Conservation (phyloP, 2,329 filamentous ascomycete species). For the Aspergillus brunneoviolaceus region DNA sequence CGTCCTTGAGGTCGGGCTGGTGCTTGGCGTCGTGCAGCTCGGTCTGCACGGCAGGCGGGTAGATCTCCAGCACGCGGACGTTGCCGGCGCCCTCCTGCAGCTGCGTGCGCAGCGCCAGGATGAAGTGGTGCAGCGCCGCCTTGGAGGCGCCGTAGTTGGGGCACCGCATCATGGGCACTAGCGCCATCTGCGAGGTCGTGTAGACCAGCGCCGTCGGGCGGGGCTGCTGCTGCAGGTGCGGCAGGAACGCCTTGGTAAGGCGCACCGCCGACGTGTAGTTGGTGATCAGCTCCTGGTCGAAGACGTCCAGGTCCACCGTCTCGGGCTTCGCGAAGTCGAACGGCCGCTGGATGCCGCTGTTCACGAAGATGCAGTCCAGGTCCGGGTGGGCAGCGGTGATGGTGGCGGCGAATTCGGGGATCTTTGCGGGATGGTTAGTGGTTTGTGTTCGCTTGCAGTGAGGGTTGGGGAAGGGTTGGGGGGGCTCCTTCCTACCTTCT, state of each 20-base stretch:
- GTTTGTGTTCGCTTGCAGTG: too few relatives aligned
- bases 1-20: slow-evolving; percentile 54
- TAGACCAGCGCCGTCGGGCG: slow-evolving; percentile 46
- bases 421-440: slow-evolving; percentile 6
- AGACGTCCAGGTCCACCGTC: slow-evolving; percentile 44
- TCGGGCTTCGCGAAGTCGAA: slow-evolving; percentile 52
- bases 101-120: slow-evolving; percentile 53
- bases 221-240: slow-evolving; percentile 48
- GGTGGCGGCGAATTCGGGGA: slow-evolving; percentile 21
- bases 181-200: slow-evolving; percentile 52
- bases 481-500: slow-evolving; percentile 36
- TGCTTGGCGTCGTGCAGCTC: slow-evolving; percentile 57
- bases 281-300: slow-evolving; percentile 50
- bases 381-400: slow-evolving; percentile 48
- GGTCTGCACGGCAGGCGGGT: slow-evolving; percentile 57
- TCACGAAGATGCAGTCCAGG: slow-evolving; percentile 54
- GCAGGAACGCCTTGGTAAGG: slow-evolving; percentile 52
- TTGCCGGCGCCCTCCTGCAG: slow-evolving; percentile 41
- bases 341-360: slow-evolving; percentile 54
- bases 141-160: slow-evolving; percentile 58
- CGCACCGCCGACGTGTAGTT: slow-evolving; percentile 54
- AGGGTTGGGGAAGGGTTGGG: not conserved
- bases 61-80: slow-evolving; percentile 56
- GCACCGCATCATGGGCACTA: slow-evolving; percentile 50
- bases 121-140: slow-evolving; percentile 56